A percentile compares a stretch with the other conserved stretches of the same genome.
Evolutionary conservation across 2,329 filamentous ascomycete genomes (phyloP).

Genomic region (Blastomyces gilchristii): DNA sequence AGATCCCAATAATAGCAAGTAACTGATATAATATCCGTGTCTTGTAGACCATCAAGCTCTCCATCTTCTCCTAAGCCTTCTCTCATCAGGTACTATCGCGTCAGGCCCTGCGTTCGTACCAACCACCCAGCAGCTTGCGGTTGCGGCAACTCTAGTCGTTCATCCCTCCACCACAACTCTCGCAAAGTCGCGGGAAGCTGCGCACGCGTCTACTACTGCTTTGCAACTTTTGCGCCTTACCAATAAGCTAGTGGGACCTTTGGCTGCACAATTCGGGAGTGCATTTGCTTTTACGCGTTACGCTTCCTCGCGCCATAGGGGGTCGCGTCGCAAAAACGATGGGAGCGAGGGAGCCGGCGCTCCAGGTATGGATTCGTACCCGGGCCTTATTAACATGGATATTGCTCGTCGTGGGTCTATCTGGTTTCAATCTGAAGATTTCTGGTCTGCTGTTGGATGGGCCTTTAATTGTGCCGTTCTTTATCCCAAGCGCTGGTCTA

Average conservation of each 20-base stretch:
- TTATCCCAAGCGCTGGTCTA: slow-evolving; percentile 63
- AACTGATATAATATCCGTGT: not conserved
- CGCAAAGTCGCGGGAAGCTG: slow-evolving; percentile 49
- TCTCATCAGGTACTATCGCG: slow-evolving; percentile 27
- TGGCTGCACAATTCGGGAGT: slow-evolving; percentile 57
- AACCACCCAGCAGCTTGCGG: slow-evolving; percentile 59
- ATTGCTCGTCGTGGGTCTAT: slow-evolving; percentile 57
- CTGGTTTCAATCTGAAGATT: slow-evolving; percentile 69
- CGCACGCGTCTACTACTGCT: slow-evolving; percentile 55
- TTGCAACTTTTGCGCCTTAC: slow-evolving; percentile 61
- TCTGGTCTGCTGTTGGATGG: slow-evolving; percentile 87
- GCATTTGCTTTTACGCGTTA: slow-evolving; percentile 59
- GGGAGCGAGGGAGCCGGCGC: slow-evolving; percentile 24
- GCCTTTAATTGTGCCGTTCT: slow-evolving; percentile 77
- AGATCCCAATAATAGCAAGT: not conserved
- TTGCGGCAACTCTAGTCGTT: slow-evolving; percentile 71
- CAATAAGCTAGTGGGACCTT: slow-evolving; percentile 54
- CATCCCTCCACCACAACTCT: slow-evolving; percentile 73
- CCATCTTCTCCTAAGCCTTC: slow-evolving; percentile 47
- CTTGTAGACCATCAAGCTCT: slow-evolving; percentile 47
- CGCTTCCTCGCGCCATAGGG: slow-evolving; percentile 25
- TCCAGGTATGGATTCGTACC: slow-evolving; percentile 37
- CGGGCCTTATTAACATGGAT: slow-evolving; percentile 46
- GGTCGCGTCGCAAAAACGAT: slow-evolving; percentile 21
- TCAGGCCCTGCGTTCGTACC: slow-evolving; percentile 51